phyloP scores from a whole-genome alignment of 345 rosid genomes.

The Brassica incana region DNA sequence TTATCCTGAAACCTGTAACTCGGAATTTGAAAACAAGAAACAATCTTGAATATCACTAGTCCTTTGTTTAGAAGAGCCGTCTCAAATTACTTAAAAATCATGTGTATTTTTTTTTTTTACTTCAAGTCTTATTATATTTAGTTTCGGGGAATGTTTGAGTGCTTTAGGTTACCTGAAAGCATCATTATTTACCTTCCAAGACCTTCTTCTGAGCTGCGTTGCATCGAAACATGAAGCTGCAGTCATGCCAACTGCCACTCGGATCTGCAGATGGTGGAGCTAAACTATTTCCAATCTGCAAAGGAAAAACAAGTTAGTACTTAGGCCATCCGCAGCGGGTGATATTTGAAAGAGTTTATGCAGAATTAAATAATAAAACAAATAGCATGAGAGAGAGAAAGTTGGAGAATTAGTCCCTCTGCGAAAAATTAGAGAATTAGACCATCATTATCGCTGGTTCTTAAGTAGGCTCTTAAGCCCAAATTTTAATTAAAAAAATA shows the following conservation, averaged over 20 bases:
- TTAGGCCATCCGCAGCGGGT: not conserved
- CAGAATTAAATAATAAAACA: no score
- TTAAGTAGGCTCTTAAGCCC: no score
- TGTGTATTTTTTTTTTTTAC: not conserved
- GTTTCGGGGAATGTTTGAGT: not conserved
- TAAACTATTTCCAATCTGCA: constrained; percentile 24
- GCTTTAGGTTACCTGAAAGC: constrained; percentile 7
- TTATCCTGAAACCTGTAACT: constrained; percentile 24
- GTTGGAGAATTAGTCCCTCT: no score
- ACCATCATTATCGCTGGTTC: no score
- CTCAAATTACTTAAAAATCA: not conserved
- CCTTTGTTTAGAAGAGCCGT: not conserved
- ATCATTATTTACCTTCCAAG: constrained; percentile 10
- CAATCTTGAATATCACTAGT: not conserved
- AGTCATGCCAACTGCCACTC: constrained; percentile 16
- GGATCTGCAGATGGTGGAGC: constrained; percentile 33
- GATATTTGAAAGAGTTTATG: no score
- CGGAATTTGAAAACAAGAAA: constrained; percentile 2
- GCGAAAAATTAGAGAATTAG: no score
- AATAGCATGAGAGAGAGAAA: no score
- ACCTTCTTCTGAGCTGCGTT: constrained; percentile 10
- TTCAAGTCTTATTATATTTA: not conserved
- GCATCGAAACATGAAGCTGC: constrained; percentile 4
- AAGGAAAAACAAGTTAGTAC: not conserved
- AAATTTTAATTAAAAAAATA: no score